These are phyloP conservation scores for Blastocladiella britannica DNA, from an alignment of 192 early-diverging fungal species.

Conservation along the genomic window DNA sequence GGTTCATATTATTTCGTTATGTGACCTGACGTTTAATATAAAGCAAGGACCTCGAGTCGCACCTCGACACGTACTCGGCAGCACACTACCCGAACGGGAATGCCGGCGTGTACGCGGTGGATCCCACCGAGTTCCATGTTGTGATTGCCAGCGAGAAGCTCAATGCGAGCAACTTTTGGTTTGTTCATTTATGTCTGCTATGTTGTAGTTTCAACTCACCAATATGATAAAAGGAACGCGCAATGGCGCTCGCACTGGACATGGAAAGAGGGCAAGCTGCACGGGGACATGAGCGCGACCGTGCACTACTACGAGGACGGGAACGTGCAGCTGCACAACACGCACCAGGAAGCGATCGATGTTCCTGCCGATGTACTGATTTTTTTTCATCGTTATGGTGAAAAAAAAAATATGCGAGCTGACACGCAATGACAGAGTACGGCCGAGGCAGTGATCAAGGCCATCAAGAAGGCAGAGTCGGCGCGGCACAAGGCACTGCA, in stretches of 20 bases:
- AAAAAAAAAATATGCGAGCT: too few relatives aligned
- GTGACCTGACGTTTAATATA: too few relatives aligned
- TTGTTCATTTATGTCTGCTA: slow-evolving; percentile 1
- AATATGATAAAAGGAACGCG: slow-evolving; percentile 73
- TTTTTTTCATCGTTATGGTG: too few relatives aligned
- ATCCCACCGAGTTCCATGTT: slow-evolving; percentile 25
- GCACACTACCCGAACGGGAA: slow-evolving; percentile 69
- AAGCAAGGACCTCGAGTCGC: slow-evolving; percentile 29
- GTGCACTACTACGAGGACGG: slow-evolving; percentile 99
- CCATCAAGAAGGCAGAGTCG: slow-evolving; percentile 48
- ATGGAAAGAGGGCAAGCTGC: slow-evolving; percentile 33
- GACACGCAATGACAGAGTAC: too few relatives aligned
- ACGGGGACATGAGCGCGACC: slow-evolving; percentile 48
- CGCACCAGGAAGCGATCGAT: too few relatives aligned
- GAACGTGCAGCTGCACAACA: slow-evolving; percentile 87
- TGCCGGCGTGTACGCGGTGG: slow-evolving; percentile 34
- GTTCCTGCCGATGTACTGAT: too few relatives aligned
- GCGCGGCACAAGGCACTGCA: slow-evolving; percentile 71
- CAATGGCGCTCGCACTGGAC: slow-evolving; percentile 76
- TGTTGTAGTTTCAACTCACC: slow-evolving; percentile 6
- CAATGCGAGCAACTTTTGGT: slow-evolving; percentile 82
- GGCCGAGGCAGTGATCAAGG: slow-evolving; percentile 35
- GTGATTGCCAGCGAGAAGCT: slow-evolving; percentile 77
- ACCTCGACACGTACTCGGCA: slow-evolving; percentile 47
- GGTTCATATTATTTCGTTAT: not conserved